Evolutionary conservation across 352 stramenopile genomes (phyloP), one percentile per base, ranked within the genome.

Genomic region (Phytophthora rubi): DNA sequence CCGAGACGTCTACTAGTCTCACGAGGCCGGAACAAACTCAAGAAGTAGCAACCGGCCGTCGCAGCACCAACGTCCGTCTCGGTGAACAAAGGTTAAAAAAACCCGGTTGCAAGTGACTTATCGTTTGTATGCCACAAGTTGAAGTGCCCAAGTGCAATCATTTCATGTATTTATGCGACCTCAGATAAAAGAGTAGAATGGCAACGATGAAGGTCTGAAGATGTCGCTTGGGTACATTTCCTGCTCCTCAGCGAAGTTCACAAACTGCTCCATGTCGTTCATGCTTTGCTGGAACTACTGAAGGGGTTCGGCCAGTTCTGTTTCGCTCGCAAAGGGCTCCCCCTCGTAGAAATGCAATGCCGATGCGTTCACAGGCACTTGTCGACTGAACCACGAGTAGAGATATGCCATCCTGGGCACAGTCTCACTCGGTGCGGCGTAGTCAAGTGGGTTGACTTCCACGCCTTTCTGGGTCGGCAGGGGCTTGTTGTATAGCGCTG

Each of bases 231-330:
- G 91, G 63, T 97, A 86, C 10, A 78, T 78, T 76, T 98, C 91
- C 12, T 91, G 96, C 68, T 93, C 97, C 66, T 98, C 92, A 3
- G 97, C 83, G 48, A 91, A 85, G 52, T 92, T 85, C 26, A 76
- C 67, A 33, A 65, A 79, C 23, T 68, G 35, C 26, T 79, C 71
- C 70, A 79, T 68, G 26, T 65, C 58, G 26, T 59, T 7, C 74
- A 81, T 81, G 44, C 53, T 57, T 37, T 71, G 42, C 23, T 77
- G 68, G n/a, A 82, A 80, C 26, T 69, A 16, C 9, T 6, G 56
- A 13, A 82, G 80, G 12, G 68, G 71, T 15, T 57, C 53, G 3
- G 21, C 39, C 1, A 82, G 59, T 30, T 33, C 28, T 6, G 44
- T 13, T 42, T 80, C 71, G 8, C 59, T 67, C 15, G 55, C 48